Evolutionary conservation across 2,329 filamentous ascomycete species (phyloP).

Genomic region (Davidsoniella australis): DNA sequence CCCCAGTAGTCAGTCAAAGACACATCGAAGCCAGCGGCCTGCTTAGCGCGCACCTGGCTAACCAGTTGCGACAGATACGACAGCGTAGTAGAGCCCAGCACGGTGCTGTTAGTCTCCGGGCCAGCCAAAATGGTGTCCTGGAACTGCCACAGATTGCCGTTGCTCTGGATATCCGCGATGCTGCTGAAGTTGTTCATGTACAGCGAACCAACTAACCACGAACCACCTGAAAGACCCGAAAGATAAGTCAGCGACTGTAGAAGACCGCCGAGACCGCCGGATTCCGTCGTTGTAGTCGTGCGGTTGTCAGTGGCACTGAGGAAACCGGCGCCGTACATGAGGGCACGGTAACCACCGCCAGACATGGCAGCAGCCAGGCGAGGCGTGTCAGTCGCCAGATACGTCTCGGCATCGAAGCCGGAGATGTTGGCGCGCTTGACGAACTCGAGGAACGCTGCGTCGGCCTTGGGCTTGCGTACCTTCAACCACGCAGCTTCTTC

Average conservation of each 20-base stretch:
- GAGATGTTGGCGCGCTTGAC: conserved; percentile 55
- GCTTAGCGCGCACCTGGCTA: conserved; percentile 22
- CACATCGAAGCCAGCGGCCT: conserved; percentile 28
- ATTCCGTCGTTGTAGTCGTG: conserved; percentile 30
- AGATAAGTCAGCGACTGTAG: conserved; percentile 70
- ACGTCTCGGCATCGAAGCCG: conserved; percentile 59
- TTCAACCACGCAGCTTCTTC: conserved; percentile 61
- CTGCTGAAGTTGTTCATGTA: conserved; percentile 73
- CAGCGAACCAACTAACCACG: conserved; percentile 71
- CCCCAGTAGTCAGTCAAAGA: conserved; percentile 85
- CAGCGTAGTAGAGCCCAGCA: conserved; percentile 5
- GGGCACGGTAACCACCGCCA: conserved; percentile 73
- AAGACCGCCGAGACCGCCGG: conserved; percentile 61
- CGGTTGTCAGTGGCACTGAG: conserved; percentile 64
- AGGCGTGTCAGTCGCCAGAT: conserved; percentile 38
- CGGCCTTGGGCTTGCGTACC: conserved; percentile 52
- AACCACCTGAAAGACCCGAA: conserved; percentile 63
- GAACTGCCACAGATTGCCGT: conserved; percentile 24
- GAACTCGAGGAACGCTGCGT: conserved; percentile 58
- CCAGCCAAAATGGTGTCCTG: conserved; percentile 26
- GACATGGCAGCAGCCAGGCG: conserved; percentile 61
- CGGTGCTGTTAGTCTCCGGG: conserved; percentile 18
- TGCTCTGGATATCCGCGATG: conserved; percentile 29
- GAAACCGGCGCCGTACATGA: conserved; percentile 68
- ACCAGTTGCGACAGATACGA: conserved; percentile 23